A percentile compares a stretch with the other conserved stretches of the same genome.
Conservation (phyloP, 768 basidiomycete genomes). For the Podaxis rugospora region DNA sequence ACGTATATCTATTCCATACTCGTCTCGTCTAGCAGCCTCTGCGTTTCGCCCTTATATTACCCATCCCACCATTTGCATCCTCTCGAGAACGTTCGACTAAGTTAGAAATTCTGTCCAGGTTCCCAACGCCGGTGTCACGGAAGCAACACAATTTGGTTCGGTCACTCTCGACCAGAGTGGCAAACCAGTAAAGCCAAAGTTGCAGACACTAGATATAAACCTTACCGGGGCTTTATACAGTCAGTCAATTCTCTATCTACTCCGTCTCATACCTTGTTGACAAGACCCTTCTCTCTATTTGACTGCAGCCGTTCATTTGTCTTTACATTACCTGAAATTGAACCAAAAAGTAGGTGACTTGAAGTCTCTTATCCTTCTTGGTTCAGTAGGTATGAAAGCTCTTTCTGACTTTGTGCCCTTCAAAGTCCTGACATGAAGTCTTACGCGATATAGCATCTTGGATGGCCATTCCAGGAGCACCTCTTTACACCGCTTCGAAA, state of each 20-base stretch:
- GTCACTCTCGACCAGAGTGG: slow-evolving; percentile 29
- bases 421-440: neutral
- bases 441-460: slow-evolving; percentile 39
- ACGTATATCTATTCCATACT: slow-evolving; percentile 13
- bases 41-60: neutral
- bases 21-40: neutral
- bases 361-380: slow-evolving; percentile 48
- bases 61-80: neutral
- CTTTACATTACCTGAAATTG: slow-evolving; percentile 43
- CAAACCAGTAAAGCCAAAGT: slow-evolving; percentile 38
- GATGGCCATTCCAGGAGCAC: slow-evolving; percentile 35
- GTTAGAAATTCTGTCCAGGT: slow-evolving; percentile 22
- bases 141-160: slow-evolving; percentile 26
- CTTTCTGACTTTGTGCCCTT: neutral
- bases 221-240: slow-evolving; percentile 44
- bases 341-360: slow-evolving; percentile 32
- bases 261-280: neutral
- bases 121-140: slow-evolving; percentile 46
- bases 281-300: neutral
- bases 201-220: slow-evolving; percentile 47
- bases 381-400: slow-evolving; percentile 43
- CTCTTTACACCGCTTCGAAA: slow-evolving; percentile 48
- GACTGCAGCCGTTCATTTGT: slow-evolving; percentile 42
- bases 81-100: neutral
- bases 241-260: slow-evolving; percentile 19